Percentiles rank a stretch among this genome's conserved stretches.
Conservation (phyloP, 1,284 basidiomycete genomes). For the Puccinia brachypodii region DNA sequence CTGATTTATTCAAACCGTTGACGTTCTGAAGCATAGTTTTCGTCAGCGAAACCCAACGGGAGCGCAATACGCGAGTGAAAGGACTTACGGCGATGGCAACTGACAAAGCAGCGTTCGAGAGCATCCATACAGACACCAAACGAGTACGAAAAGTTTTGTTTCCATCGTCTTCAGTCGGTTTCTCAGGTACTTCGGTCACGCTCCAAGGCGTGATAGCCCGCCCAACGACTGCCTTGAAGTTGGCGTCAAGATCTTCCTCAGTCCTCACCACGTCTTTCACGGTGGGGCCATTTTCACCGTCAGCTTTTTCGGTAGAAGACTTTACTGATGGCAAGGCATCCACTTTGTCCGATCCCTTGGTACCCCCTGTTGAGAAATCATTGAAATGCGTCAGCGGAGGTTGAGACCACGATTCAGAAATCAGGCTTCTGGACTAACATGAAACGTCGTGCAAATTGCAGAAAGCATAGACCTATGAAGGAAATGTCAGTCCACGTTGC, state of each 20-base stretch:
- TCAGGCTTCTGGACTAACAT: background rate
- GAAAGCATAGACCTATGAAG: conserved; percentile 43
- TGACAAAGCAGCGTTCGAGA: conserved; percentile 36
- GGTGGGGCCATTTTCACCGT: conserved; percentile 70
- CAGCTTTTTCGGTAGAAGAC: conserved; percentile 67
- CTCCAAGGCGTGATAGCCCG: conserved; percentile 83
- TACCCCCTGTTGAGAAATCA: conserved; percentile 65
- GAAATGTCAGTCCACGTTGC: conserved; percentile 69
- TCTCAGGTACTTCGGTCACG: conserved; percentile 63
- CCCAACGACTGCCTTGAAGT: conserved; percentile 88
- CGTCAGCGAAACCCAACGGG: background rate
- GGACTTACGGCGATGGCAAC: conserved; percentile 45
- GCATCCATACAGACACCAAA: conserved; percentile 56
- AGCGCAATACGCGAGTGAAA: no score
- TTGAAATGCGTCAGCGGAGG: background rate
- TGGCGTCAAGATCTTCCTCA: conserved; percentile 86
- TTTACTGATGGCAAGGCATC: conserved; percentile 89
- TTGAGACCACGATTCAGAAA: background rate
- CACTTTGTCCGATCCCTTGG: conserved; percentile 92
- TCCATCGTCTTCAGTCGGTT: conserved; percentile 54
- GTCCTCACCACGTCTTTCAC: conserved; percentile 62
- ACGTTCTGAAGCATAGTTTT: no score
- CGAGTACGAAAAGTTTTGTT: conserved; percentile 58
- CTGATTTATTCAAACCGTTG: conserved; percentile 44
- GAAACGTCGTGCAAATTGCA: conserved; percentile 72